phyloP scores from a whole-genome alignment of 2,329 filamentous ascomycete genomes.

The Pyricularia sp. region DNA sequence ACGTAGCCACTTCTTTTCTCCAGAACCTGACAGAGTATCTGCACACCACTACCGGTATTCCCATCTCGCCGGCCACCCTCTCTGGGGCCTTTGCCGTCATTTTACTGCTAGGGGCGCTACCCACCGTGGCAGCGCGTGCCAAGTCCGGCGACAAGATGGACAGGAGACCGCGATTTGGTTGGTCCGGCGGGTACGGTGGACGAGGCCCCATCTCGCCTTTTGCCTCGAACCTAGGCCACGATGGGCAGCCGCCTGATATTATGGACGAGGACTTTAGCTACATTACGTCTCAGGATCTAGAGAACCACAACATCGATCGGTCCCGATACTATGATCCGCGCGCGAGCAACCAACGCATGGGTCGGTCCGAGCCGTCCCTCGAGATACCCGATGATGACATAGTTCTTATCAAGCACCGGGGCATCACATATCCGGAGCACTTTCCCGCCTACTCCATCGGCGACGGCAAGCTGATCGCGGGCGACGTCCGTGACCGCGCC shows the following conservation, averaged over 20 bases:
- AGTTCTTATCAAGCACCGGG: slow-evolving; percentile 59
- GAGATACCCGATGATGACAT: slow-evolving; percentile 53
- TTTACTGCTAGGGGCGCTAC: slow-evolving; percentile 37
- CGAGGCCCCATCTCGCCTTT: slow-evolving; percentile 37
- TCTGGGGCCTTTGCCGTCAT: slow-evolving; percentile 41
- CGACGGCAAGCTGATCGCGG: slow-evolving; percentile 59
- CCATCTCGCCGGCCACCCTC: slow-evolving; percentile 30
- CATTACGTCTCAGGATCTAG: slow-evolving; percentile 69
- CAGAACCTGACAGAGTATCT: slow-evolving; percentile 39
- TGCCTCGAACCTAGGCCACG: slow-evolving; percentile 30
- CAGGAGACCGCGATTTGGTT: slow-evolving; percentile 34
- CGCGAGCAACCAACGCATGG: slow-evolving; percentile 9
- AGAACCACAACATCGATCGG: slow-evolving; percentile 28
- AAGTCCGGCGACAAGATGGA: slow-evolving; percentile 1
- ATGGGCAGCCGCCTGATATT: slow-evolving; percentile 45
- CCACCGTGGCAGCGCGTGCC: slow-evolving; percentile 18
- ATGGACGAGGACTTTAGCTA: slow-evolving; percentile 73
- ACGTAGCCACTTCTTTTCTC: slow-evolving; percentile 34
- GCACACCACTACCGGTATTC: slow-evolving; percentile 36
- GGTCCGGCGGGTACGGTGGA: slow-evolving; percentile 22
- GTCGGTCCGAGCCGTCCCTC: slow-evolving; percentile 14
- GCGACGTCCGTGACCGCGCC: slow-evolving; percentile 58
- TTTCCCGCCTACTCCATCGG: slow-evolving; percentile 70
- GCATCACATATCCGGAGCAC: slow-evolving; percentile 56
- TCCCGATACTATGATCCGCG: slow-evolving; percentile 24